A percentile compares a stretch with the other conserved stretches of the same genome.
Conservation (phyloP, 2,329 filamentous ascomycete species). For the Colletotrichum lini region DNA sequence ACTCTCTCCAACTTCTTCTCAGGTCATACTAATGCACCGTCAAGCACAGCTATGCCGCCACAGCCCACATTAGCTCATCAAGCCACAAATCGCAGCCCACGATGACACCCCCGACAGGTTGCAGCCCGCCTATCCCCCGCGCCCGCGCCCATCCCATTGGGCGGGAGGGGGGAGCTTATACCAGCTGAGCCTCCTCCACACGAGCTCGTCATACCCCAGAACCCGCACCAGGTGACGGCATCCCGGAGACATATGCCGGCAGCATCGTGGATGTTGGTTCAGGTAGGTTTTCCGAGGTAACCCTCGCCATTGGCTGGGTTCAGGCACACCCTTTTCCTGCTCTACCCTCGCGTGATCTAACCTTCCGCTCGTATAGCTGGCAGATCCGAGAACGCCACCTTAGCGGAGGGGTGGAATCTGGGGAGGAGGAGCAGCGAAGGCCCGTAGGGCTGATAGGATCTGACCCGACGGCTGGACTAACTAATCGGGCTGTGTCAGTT, state of each 20-base stretch:
- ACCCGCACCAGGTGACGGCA: not conserved
- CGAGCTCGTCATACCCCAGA: constrained; percentile 14
- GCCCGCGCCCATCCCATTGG: no score
- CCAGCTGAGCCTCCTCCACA: constrained; percentile 31
- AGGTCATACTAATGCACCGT: constrained; percentile 1
- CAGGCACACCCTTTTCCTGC: not conserved
- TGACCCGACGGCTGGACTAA: not conserved
- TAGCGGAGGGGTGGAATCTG: no score
- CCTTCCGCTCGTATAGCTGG: not conserved
- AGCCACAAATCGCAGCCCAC: constrained; percentile 8
- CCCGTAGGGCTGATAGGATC: constrained; percentile 23
- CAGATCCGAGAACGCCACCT: not conserved
- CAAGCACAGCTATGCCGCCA: constrained; percentile 4
- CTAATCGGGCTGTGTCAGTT: constrained; percentile 8
- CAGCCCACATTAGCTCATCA: not conserved
- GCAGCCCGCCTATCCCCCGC: not conserved
- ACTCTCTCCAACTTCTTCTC: not conserved
- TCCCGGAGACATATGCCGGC: not conserved
- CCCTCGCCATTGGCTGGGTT: not conserved
- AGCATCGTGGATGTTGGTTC: not conserved
- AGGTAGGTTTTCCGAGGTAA: fast-evolving
- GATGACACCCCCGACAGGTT: constrained; percentile 1
- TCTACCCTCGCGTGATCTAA: not conserved
- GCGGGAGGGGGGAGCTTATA: no score
- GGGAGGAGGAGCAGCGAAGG: not conserved